These are phyloP conservation scores for Arxiozyma heterogenica DNA, from an alignment of 1,139 yeast genomes.

Conservation along the genomic window DNA sequence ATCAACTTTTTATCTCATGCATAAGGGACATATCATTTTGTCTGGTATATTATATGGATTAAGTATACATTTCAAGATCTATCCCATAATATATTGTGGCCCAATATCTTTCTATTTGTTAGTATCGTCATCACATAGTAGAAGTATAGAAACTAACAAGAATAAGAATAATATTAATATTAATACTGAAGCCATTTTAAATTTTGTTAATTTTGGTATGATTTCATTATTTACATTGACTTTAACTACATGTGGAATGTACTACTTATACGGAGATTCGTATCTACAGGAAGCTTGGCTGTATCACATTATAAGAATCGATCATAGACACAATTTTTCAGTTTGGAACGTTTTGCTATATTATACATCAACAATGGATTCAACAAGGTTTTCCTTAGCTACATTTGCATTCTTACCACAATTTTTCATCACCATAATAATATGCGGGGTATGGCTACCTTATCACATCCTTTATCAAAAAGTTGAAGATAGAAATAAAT, in stretches of 20 bases:
- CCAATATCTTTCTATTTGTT: slow-evolving; percentile 30
- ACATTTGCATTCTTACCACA: slow-evolving; percentile 79
- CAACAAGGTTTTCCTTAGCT: slow-evolving; percentile 22
- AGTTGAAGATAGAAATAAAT: neutral
- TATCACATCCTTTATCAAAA: neutral
- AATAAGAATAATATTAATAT: slow-evolving; percentile 1
- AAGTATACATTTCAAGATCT: slow-evolving; percentile 81
- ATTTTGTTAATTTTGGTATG: slow-evolving; percentile 17
- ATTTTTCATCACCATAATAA: slow-evolving; percentile 35
- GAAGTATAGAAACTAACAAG: neutral
- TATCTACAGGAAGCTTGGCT: slow-evolving; percentile 72
- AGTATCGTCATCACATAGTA: neutral
- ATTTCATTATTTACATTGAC: slow-evolving; percentile 35
- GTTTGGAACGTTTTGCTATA: slow-evolving; percentile 74
- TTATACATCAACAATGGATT: slow-evolving; percentile 41
- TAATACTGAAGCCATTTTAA: slow-evolving; percentile 34
- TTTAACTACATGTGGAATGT: slow-evolving; percentile 50
- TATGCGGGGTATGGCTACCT: slow-evolving; percentile 6
- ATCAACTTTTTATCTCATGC: slow-evolving; percentile 43
- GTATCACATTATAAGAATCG: slow-evolving; percentile 74
- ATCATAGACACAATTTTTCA: slow-evolving; percentile 92
- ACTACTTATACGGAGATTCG: slow-evolving; percentile 57
- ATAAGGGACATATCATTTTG: slow-evolving; percentile 31
- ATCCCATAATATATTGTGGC: slow-evolving; percentile 78
- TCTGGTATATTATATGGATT: slow-evolving; percentile 67